phyloP scores from a whole-genome alignment of 1,139 yeast genomes.

The Taphrina betulina region DNA sequence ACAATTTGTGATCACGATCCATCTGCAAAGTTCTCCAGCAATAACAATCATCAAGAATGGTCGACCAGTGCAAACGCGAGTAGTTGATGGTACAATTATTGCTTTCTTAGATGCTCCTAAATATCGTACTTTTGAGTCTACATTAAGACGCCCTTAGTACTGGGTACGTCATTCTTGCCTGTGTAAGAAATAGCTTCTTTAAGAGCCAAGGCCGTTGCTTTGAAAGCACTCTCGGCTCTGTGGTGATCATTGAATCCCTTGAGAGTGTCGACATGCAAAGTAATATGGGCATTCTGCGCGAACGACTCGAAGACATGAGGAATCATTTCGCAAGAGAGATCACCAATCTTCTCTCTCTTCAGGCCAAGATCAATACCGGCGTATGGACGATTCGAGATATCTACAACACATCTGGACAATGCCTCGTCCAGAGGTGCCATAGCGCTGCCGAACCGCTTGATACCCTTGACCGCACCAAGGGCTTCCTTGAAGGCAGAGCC shows the following conservation, averaged over 20 bases:
- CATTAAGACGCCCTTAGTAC: constrained; percentile 85
- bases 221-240: constrained; percentile 92
- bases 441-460: constrained; percentile 88
- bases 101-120: too few relatives aligned
- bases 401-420: constrained; percentile 88
- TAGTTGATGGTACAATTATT: too few relatives aligned
- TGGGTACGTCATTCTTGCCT: constrained; percentile 88
- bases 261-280: constrained; percentile 89
- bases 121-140: too few relatives aligned
- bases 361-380: constrained; percentile 87
- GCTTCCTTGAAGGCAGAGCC: constrained; percentile 90
- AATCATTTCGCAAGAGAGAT: constrained; percentile 89
- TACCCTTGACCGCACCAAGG: constrained; percentile 83
- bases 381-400: constrained; percentile 85
- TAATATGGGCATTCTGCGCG: constrained; percentile 86
- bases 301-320: constrained; percentile 94
- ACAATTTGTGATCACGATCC: too few relatives aligned
- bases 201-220: constrained; percentile 89
- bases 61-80: too few relatives aligned
- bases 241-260: constrained; percentile 96
- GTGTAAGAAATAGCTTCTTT: constrained; percentile 79
- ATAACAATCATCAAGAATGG: too few relatives aligned
- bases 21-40: too few relatives aligned
- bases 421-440: constrained; percentile 93
- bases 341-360: constrained; percentile 90